Base-by-base conservation (phyloP, 208 protist species). In the Strigomonas galati region DNA sequence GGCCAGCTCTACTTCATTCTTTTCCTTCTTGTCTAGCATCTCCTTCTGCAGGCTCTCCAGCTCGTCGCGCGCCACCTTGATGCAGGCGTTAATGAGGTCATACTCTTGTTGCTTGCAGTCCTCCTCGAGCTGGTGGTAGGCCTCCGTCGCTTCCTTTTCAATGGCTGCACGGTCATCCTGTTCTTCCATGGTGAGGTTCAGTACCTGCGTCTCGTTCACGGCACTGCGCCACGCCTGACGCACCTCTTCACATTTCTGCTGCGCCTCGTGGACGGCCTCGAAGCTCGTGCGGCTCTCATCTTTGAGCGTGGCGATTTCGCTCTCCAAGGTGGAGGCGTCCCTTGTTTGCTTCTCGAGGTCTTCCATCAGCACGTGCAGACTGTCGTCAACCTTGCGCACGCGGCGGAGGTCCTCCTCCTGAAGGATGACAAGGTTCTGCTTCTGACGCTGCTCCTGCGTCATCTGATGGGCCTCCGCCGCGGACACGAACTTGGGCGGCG, bases 1-100 rank as follows among this genome's bases (percentile, higher is more conserved):
- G 17, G 80, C 82, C 7, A 92, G 74, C 52, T 92, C 82, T 15
- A 92, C 60, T 52, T 92, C 85, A 49, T 89, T 67, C 53, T 57
- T 69, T 0, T 56, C 59, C 49, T 74, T 76, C 51, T 76, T 73
- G 24, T 68, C 44, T 15, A 72, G 66, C 24, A 87, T 24, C 57
- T 87, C 82, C 21, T 43, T 27, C 5, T 35, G 19, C 40, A 70
- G 62, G n/a, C 40, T 59, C 0, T 55, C 37, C 1, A 71, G 71
- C 23, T 79, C 71, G 0, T 44, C 72, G 24, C 74, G 37, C 2
- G 73, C 66, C 15, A 35, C 62, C 0, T 66, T 35, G 27, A 91
- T 74, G 24, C 56, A 62, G n/a, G 31, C 10, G 30, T 1, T 62
- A 7, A 62, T 62, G 5, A 48, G 24, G 30, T 48, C 14, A 7